Conservation (phyloP, 2,329 filamentous ascomycete species). For the Ophiostoma sp. region DNA sequence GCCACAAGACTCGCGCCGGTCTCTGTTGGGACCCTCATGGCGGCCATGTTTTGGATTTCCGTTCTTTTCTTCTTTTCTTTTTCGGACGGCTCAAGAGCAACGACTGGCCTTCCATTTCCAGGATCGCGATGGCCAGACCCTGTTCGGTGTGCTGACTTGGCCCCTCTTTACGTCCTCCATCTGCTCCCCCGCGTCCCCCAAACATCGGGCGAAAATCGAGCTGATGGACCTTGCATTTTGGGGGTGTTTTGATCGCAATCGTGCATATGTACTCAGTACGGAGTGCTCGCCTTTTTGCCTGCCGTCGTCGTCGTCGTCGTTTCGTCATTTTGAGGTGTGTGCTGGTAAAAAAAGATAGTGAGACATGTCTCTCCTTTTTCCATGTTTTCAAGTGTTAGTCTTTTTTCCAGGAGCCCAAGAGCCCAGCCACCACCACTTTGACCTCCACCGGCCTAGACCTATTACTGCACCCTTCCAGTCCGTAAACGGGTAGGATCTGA, state of each 20-base stretch:
- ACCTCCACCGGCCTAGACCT: neutral
- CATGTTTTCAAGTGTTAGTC: neutral
- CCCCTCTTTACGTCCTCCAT: neutral
- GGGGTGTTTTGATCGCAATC: neutral
- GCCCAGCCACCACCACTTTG: neutral
- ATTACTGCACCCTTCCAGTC: neutral
- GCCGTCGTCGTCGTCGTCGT: neutral
- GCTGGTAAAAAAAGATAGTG: neutral
- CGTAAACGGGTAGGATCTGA: conserved; percentile 3
- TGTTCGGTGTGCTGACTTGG: neutral
- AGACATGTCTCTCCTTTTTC: conserved; percentile 10
- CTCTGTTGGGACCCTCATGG: neutral
- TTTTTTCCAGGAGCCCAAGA: neutral
- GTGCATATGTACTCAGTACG: too few species aligned
- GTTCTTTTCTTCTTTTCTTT: neutral
- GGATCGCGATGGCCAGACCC: neutral
- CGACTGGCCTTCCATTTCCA: neutral
- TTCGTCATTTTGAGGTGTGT: neutral
- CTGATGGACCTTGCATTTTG: conserved; percentile 2
- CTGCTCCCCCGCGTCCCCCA: neutral
- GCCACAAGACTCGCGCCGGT: neutral
- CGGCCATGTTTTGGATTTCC: conserved; percentile 7
- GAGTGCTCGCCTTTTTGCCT: neutral
- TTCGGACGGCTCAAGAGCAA: neutral
- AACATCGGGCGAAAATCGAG: neutral